phyloP scores from a whole-genome alignment of 306 rosid species.

The Ormosia emarginata region DNA sequence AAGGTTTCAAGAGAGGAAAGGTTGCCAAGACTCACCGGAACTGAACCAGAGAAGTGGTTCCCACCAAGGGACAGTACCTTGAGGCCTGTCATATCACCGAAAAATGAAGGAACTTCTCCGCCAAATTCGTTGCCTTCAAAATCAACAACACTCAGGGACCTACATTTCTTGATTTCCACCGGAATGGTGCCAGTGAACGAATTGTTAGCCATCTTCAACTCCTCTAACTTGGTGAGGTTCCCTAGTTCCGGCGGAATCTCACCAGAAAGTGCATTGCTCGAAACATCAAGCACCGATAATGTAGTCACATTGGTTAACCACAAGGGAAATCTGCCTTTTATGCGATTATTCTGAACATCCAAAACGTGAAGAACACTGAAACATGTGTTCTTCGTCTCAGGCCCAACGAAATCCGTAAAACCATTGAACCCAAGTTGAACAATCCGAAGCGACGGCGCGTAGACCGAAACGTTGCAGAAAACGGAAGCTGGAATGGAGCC shows the following conservation, averaged over 20 bases:
- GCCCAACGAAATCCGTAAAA: conserved; percentile 63
- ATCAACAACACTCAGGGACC: conserved; percentile 53
- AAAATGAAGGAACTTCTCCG: conserved; percentile 61
- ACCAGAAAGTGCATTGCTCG: conserved; percentile 67
- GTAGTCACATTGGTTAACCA: conserved; percentile 63
- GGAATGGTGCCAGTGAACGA: conserved; percentile 67
- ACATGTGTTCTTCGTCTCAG: conserved; percentile 44
- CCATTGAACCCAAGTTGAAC: conserved; percentile 83
- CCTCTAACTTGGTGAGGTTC: conserved; percentile 46
- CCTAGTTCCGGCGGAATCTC: conserved; percentile 55
- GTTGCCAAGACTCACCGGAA: conserved; percentile 65
- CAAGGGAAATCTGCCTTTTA: conserved; percentile 64
- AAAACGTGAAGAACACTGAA: conserved; percentile 66
- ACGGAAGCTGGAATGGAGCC: conserved; percentile 76
- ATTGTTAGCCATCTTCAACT: conserved; percentile 69
- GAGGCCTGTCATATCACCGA: conserved; percentile 53
- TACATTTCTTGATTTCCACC: conserved; percentile 60
- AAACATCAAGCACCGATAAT: conserved; percentile 57
- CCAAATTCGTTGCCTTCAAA: conserved; percentile 65
- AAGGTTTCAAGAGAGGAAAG: conserved; percentile 60
- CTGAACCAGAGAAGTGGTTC: conserved; percentile 58
- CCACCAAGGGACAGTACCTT: conserved; percentile 64
- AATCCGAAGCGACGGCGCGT: conserved; percentile 69
- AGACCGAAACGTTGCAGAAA: conserved; percentile 62
- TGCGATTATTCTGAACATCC: conserved; percentile 63